Base-by-base conservation (phyloP, 805 yeast species). In the Lachancea dasiensis region DNA sequence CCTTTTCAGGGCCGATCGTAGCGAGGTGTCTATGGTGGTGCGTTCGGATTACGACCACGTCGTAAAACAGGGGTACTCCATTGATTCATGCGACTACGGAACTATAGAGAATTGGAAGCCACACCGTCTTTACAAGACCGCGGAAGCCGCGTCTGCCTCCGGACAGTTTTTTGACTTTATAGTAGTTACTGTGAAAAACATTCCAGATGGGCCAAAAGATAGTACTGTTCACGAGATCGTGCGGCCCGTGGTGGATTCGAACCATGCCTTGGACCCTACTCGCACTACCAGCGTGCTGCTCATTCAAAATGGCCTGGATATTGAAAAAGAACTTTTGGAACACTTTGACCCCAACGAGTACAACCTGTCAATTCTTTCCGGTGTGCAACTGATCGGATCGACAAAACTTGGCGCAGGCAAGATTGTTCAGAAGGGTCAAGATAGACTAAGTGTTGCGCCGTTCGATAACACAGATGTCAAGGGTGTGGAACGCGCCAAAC, bases 21-120 rank as follows among this genome's bases (percentile, higher is more conserved):
- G 75, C 7, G 64, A 65, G 17, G 78, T 82, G 9, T 75, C 86
- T 2, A 64, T 76, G 10, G 81, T 81, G 4, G 70, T 79, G 3
- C 70, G 92, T 53, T 72, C 86, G 18, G 81, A 78, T 48, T 81
- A 77, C 58, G 72, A 73, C 3, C 58, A 56, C 23, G 78, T 81
- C 22, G 43, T 49, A 16, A 55, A 65, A 26, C 52, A 64, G 1
- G 92, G 92, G 1, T 81, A 70, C 56, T 64, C 67, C 23, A 72
- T 82, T 40, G 68, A 75, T 28, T 80, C 86, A 0, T 58, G 67
- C 24, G 82, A 78, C 46, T 79, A 81, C 51, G 89, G 90, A 8
- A 44, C 60, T 5, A 48, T 79, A 28, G 51, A 61, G 13, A 50
- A 58, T 27, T 82, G 80, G 77, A 69, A 61, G 45, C 90, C 90